Evolutionary conservation across 495 filamentous ascomycete species (phyloP), one percentile per base, ranked within the genome.

Genomic region (Hypoxylon cercidicola): DNA sequence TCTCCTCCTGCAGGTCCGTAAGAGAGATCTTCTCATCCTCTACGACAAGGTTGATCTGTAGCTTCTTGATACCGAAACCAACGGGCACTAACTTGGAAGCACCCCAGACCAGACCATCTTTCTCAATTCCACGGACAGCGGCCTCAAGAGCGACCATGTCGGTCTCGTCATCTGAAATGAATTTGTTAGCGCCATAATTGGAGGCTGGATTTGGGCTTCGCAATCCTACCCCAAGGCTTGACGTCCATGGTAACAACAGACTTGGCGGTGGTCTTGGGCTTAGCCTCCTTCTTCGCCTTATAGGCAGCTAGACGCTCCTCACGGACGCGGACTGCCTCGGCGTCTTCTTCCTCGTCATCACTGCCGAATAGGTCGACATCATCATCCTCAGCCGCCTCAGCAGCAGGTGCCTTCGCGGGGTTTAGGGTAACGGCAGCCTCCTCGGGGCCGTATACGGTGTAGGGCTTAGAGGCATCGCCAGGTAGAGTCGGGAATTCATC

Each of bases 1-100:
- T 96, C 80, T 90, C 71, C 64, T 86, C 84, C 85, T 97, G 89
- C 72, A 99, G 87, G 48, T 97, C 94, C 56, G 91, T 88, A 60
- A 90, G 77, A 55, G 91, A 93, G 74, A 99, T 77, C 85, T 98
- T 98, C 55, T 98, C 95, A 75, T 99, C 95, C 84, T 98, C 95
- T 65, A 98, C 84, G 67, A 98, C 93, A 62, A 97, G 77, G 87
- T 90, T 98, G 86, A 99, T 96, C 86, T 98, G 96, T 63, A 99
- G 87, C 88, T 98, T 98, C 89, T 95, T 97, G 84, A 99, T 96
- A 81, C 96, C 96, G 86, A 93, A 99, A 74, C 93, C 86, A 62
- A 98, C 89, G 54, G 93, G 76, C 39, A 96, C 90, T 60, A 97
- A 81, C 84, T 94, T 93, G 75, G 90, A 93, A 66, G 85, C 88